A percentile compares a stretch with the other conserved stretches of the same genome.
These are phyloP conservation scores for Protea cynaroides DNA, from an alignment of 164 flowering plant species.

Conservation along the genomic window DNA sequence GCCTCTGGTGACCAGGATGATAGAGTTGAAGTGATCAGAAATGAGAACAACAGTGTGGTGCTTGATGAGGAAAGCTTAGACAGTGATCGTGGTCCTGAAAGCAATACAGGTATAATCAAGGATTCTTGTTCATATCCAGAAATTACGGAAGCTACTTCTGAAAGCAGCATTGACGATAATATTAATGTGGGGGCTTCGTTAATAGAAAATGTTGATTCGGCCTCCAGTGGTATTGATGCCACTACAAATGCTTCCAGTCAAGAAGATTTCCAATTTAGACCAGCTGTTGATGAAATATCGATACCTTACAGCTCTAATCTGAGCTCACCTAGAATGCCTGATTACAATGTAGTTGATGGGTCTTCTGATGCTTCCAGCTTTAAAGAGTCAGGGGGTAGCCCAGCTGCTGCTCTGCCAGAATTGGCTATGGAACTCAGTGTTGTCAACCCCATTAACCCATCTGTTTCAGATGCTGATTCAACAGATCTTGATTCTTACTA, in stretches of 20 bases:
- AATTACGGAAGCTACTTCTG: conserved; percentile 28
- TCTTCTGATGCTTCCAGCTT: conserved; percentile 23
- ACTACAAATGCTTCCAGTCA: conserved; percentile 6
- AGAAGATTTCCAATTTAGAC: conserved; percentile 18
- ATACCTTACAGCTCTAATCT: conserved; percentile 23
- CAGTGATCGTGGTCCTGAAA: conserved; percentile 23
- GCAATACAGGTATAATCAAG: conserved; percentile 38
- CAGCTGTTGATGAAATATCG: conserved; percentile 26
- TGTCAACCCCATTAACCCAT: conserved; percentile 13
- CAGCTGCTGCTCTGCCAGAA: conserved; percentile 19
- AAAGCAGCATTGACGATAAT: conserved; percentile 30
- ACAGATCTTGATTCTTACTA: conserved; percentile 15
- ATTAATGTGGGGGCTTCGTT: conserved; percentile 13
- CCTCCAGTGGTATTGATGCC: conserved; percentile 25
- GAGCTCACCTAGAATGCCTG: conserved; percentile 20
- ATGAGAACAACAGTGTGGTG: conserved; percentile 8
- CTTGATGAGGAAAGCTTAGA: neutral
- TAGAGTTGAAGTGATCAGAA: conserved; percentile 19
- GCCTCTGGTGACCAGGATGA: conserved; percentile 27
- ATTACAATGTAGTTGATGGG: conserved; percentile 18
- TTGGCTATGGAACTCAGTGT: conserved; percentile 24
- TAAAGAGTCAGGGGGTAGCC: conserved; percentile 20
- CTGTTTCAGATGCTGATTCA: conserved; percentile 20
- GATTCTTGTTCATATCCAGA: conserved; percentile 38
- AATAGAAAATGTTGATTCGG: conserved; percentile 16